These are phyloP conservation scores for Leccinum imitatum DNA, from an alignment of 768 basidiomycete species.

Conservation along the genomic window DNA sequence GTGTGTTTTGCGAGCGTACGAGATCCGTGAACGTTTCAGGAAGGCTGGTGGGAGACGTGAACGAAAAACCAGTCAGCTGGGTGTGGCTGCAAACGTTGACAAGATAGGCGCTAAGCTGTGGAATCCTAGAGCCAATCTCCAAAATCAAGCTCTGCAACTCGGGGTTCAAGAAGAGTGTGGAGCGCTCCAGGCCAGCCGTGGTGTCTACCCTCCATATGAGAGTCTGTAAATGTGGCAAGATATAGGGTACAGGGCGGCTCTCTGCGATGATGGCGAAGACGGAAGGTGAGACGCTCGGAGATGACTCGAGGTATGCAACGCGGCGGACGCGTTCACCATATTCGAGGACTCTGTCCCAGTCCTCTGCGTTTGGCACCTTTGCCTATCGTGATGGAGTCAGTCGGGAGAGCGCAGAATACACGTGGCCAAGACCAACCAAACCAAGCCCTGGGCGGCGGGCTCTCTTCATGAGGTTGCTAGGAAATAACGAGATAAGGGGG, in stretches of 20 bases:
- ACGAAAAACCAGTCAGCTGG: conserved; percentile 64
- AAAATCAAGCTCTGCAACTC: conserved; percentile 58
- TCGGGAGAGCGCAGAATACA: conserved; percentile 6
- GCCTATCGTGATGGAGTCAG: conserved; percentile 38
- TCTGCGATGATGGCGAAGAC: conserved; percentile 70
- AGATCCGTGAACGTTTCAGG: conserved; percentile 72
- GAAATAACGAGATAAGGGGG: conserved; percentile 73
- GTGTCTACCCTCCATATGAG: conserved; percentile 75
- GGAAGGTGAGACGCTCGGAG: conserved; percentile 60
- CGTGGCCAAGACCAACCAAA: conserved; percentile 50
- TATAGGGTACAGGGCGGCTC: conserved; percentile 56
- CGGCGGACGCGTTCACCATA: conserved; percentile 70
- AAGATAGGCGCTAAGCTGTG: conserved; percentile 62
- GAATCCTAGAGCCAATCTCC: conserved; percentile 57
- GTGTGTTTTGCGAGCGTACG: conserved; percentile 52
- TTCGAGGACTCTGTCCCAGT: conserved; percentile 65
- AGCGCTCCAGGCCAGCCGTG: conserved; percentile 61
- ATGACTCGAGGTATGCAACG: conserved; percentile 66
- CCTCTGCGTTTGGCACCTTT: conserved; percentile 59
- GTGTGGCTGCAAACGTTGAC: conserved; percentile 62
- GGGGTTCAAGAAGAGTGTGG: conserved; percentile 64
- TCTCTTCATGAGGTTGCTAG: conserved; percentile 64
- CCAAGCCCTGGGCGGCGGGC: conserved; percentile 72
- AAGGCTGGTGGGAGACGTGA: conserved; percentile 65
- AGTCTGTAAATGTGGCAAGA: conserved; percentile 68